These are phyloP conservation scores for Torrubiellomyces zombiae DNA, from an alignment of 2,329 filamentous ascomycete species.

Conservation along the genomic window DNA sequence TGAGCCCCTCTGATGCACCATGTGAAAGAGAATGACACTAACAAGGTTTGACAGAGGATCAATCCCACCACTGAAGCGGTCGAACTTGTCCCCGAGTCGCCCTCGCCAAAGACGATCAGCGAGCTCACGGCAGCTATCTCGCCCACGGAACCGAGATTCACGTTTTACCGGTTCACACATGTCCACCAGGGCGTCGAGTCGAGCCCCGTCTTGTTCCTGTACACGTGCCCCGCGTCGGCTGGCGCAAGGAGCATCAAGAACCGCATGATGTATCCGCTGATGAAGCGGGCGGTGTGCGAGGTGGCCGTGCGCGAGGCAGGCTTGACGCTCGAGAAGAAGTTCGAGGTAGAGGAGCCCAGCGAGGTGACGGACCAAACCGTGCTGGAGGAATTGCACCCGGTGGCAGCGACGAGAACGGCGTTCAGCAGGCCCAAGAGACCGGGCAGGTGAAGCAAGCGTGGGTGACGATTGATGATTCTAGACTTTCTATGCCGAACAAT, in stretches of 20 bases:
- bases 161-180: constrained; percentile 55
- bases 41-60: constrained; percentile 46
- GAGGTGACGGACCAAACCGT: constrained; percentile 56
- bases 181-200: constrained; percentile 33
- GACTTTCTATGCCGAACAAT: constrained; percentile 1
- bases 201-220: constrained; percentile 59
- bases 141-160: constrained; percentile 54
- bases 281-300: constrained; percentile 49
- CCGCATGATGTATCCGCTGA: constrained; percentile 68
- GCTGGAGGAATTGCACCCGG: constrained; percentile 50
- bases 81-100: constrained; percentile 41
- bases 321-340: constrained; percentile 51
- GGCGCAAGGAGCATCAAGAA: constrained; percentile 59
- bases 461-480: no score
- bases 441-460: constrained; percentile 48
- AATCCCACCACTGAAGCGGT: constrained; percentile 53
- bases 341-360: constrained; percentile 48
- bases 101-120: constrained; percentile 34
- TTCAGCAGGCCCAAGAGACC: constrained; percentile 71
- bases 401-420: constrained; percentile 45
- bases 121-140: constrained; percentile 47
- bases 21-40: not conserved
- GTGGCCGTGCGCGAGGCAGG: constrained; percentile 50
- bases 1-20: constrained; percentile 20
- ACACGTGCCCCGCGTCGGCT: constrained; percentile 56